phyloP scores from a whole-genome alignment of 257 asterid genomes.

The Salvia miltiorrhiza region DNA sequence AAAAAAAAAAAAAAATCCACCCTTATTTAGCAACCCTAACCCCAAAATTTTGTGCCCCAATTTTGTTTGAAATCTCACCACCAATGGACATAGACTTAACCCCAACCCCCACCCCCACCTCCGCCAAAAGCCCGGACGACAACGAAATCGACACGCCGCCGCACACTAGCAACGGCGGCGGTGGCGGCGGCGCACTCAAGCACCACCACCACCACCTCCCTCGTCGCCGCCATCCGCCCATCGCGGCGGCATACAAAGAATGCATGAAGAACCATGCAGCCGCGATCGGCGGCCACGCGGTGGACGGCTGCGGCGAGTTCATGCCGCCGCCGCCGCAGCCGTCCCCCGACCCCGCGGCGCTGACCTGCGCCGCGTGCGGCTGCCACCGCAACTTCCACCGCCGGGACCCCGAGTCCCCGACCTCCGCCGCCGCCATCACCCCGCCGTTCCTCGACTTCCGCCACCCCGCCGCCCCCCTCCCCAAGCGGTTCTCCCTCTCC shows the following conservation, averaged over 20 bases:
- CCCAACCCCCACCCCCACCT: slow-evolving; percentile 39
- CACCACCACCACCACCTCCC: slow-evolving; percentile 21
- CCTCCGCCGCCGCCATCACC: slow-evolving; percentile 33
- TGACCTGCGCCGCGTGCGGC: slow-evolving; percentile 74
- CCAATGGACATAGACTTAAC: slow-evolving; percentile 42
- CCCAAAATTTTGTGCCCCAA: slow-evolving; percentile 1
- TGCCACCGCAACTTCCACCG: slow-evolving; percentile 95
- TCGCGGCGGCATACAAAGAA: slow-evolving; percentile 32
- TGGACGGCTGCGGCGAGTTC: slow-evolving; percentile 90
- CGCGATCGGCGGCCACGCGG: slow-evolving; percentile 57
- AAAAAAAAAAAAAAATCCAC: no score
- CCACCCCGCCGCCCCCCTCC: slow-evolving; percentile 32
- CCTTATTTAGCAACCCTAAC: slow-evolving; percentile 23
- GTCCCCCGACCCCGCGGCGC: slow-evolving; percentile 42
- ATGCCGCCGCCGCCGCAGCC: slow-evolving; percentile 39
- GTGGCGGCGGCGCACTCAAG: slow-evolving; percentile 25
- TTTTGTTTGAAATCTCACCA: not conserved
- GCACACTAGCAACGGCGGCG: slow-evolving; percentile 36
- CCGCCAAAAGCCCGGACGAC: slow-evolving; percentile 42
- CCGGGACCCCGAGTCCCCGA: slow-evolving; percentile 42
- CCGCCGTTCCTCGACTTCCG: slow-evolving; percentile 68
- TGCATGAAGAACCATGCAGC: slow-evolving; percentile 86
- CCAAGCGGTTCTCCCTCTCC: slow-evolving; percentile 35
- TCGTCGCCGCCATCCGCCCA: not conserved
- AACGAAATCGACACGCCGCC: slow-evolving; percentile 69